Evolutionary conservation across 768 basidiomycete species (phyloP).

Genomic region (Phaeotremella skinneri): DNA sequence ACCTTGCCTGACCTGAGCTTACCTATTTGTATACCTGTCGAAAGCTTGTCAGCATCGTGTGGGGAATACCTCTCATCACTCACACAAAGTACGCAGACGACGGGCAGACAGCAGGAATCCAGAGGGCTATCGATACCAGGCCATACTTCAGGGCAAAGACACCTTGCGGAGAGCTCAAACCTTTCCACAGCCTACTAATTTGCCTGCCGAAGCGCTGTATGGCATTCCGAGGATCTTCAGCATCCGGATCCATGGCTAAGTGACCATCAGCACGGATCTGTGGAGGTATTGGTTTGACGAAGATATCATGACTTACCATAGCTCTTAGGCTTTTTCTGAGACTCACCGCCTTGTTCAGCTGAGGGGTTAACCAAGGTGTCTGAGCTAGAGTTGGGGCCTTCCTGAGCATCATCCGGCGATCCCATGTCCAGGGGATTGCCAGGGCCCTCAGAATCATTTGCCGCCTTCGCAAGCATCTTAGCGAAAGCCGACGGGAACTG

Average conservation of each 20-base stretch:
- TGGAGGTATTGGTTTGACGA: background rate
- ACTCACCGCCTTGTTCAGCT: background rate
- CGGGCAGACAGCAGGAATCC: conserved; percentile 57
- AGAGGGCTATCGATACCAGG: conserved; percentile 57
- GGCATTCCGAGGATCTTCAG: conserved; percentile 55
- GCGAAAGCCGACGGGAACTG: conserved; percentile 59
- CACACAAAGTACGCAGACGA: conserved; percentile 55
- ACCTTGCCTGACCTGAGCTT: background rate
- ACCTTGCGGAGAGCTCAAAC: conserved; percentile 55
- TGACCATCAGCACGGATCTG: conserved; percentile 15
- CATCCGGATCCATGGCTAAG: conserved; percentile 56
- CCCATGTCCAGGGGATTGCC: conserved; percentile 47
- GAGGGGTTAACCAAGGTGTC: conserved; percentile 31
- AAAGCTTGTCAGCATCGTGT: background rate
- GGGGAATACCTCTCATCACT: background rate
- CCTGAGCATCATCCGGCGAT: conserved; percentile 9
- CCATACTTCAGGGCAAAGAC: conserved; percentile 60
- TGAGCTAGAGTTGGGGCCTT: background rate
- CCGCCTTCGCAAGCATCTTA: conserved; percentile 45
- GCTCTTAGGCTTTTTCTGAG: conserved; percentile 2
- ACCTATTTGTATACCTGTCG: conserved; percentile 25
- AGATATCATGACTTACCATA: conserved; percentile 9
- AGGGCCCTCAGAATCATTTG: conserved; percentile 24
- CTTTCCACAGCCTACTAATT: conserved; percentile 53
- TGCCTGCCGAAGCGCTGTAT: conserved; percentile 54